Base-by-base conservation (phyloP, 1,284 basidiomycete species). In the Volvariella volvacea region DNA sequence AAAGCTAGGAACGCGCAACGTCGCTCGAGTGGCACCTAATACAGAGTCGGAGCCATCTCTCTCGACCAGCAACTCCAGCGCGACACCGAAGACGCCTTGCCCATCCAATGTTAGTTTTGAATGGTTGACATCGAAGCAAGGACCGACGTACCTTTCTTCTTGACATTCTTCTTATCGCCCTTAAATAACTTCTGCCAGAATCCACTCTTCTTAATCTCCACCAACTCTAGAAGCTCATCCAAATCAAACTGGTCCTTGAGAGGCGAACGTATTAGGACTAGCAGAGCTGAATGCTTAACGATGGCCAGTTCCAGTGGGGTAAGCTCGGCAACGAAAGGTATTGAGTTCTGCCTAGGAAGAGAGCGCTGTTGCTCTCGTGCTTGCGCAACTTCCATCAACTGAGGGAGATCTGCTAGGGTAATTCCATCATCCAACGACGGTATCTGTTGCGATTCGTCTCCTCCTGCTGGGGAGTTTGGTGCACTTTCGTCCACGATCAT, bases 171-270 rank as follows among this genome's bases (percentile, higher is more conserved):
- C 72, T 96, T 93, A 56, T 92, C 86, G n/a, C 77, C 80, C 64
- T 98, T 97, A 73, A 99, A 98, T 25, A 97, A 63, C 67, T 94
- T 93, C 55, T 91, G 90, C 94, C 94, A 99, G 69, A 97, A 97
- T 28, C 89, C 90, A 52, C 82, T 85, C 73, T 96, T 97, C 71
- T 96, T 89, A 31, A 74, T 75, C 63, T 98, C 94, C 37, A 99
- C 82, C 57, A 97, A 71, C 62, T 99, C 96, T 54, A 97, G 65
- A 44, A 98, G 72, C 58, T 99, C 95, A 50, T 99, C 95, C 48
- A 95, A 59, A 51, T 94, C 90, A 50, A 93, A 80, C 48, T 85
- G 76, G 51, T 94, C 90, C 48, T 78, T 83, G 37, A 98, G 65
- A 28, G 83, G 78, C 8, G 83, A 89, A 52, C 82, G 83, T 56